These are phyloP conservation scores for Pistacia atlantica DNA, from an alignment of 345 rosid genomes.

Conservation along the genomic window DNA sequence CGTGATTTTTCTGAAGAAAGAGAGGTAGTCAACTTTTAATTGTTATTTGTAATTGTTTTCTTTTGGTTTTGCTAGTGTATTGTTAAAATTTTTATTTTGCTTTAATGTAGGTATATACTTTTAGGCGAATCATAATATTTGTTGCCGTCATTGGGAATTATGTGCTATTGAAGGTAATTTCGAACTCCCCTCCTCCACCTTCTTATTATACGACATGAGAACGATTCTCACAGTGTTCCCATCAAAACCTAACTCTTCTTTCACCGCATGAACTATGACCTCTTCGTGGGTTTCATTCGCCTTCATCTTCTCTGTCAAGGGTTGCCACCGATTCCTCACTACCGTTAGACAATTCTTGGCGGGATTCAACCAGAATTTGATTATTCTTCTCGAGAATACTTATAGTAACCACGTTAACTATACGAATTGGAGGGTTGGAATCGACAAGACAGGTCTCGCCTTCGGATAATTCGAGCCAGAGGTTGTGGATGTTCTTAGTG, in stretches of 20 bases:
- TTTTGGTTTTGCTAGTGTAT: too few species aligned
- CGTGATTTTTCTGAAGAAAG: too few species aligned
- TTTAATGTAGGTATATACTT: too few species aligned
- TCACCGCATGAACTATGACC: conserved; percentile 66
- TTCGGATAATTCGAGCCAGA: conserved; percentile 88
- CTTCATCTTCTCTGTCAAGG: conserved; percentile 91
- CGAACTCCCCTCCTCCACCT: conserved; percentile 50
- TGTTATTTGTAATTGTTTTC: too few species aligned
- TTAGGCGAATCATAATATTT: too few species aligned
- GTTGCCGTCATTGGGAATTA: too few species aligned
- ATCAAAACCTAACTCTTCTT: conserved; percentile 81
- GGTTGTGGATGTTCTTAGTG: conserved; percentile 93
- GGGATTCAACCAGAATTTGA: conserved; percentile 60
- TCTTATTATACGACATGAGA: conserved; percentile 57
- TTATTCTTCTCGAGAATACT: conserved; percentile 38
- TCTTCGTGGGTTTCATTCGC: conserved; percentile 61
- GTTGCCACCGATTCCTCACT: conserved; percentile 57
- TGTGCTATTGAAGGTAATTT: too few species aligned
- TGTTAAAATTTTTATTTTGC: too few species aligned
- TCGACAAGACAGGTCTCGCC: conserved; percentile 63
- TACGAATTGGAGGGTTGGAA: conserved; percentile 52
- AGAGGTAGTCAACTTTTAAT: too few species aligned
- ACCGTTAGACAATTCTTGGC: conserved; percentile 84
- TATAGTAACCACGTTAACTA: conserved; percentile 55
- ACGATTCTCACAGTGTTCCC: conserved; percentile 38